Percentiles rank a stretch among this genome's conserved stretches.
Conservation (phyloP, 805 yeast genomes). For the Starmerella scarabaei region DNA sequence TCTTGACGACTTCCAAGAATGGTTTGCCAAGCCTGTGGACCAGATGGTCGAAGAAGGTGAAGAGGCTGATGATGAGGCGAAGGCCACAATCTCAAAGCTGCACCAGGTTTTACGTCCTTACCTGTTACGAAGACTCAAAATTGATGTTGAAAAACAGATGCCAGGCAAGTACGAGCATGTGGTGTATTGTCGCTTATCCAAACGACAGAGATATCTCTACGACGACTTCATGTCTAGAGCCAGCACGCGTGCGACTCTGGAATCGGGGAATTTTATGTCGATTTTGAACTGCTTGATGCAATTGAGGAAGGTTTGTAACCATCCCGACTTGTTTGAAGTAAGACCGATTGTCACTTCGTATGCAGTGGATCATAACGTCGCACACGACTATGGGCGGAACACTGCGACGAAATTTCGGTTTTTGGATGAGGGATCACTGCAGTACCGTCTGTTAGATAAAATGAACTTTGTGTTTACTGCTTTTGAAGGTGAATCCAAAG, state of each 20-base stretch:
- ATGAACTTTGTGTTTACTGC: constrained; percentile 48
- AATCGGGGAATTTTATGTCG: constrained; percentile 86
- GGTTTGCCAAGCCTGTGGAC: constrained; percentile 98
- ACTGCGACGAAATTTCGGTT: constrained; percentile 9
- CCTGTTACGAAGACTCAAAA: constrained; percentile 75
- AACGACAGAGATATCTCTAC: constrained; percentile 79
- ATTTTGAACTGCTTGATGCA: constrained; percentile 97
- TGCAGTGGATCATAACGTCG: constrained; percentile 55
- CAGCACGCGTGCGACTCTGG: constrained; percentile 83
- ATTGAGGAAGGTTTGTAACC: constrained; percentile 88
- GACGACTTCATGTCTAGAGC: constrained; percentile 98
- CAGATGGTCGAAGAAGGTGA: constrained; percentile 72
- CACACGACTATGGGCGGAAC: constrained; percentile 31
- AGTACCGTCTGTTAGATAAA: constrained; percentile 28
- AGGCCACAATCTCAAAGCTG: constrained; percentile 68
- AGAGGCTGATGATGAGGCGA: constrained; percentile 55
- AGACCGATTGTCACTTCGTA: constrained; percentile 88
- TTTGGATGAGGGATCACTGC: constrained; percentile 1
- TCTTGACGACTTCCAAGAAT: constrained; percentile 86
- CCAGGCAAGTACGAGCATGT: constrained; percentile 96
- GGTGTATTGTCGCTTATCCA: constrained; percentile 79
- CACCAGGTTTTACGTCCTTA: constrained; percentile 94
- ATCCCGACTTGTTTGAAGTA: constrained; percentile 91
- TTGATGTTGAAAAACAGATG: constrained; percentile 97
- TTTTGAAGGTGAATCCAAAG: constrained; percentile 29